Percentiles rank a stretch among this genome's conserved stretches.
Evolutionary conservation across 2,329 filamentous ascomycete genomes (phyloP).

Genomic region (Grosmannia serpens): DNA sequence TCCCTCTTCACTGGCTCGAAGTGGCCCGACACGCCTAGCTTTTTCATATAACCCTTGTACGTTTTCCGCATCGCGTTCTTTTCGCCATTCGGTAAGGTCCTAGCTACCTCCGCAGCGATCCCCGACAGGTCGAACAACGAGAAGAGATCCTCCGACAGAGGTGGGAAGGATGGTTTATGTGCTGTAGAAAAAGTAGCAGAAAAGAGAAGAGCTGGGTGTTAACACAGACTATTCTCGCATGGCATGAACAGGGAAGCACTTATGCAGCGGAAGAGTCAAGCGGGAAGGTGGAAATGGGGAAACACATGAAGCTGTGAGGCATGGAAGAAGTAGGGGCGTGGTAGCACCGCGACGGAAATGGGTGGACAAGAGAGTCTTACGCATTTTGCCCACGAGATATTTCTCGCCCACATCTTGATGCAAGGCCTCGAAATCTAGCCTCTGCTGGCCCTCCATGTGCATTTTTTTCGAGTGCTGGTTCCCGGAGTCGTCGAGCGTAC

Average conservation of each 20-base stretch:
- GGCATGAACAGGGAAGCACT: background rate
- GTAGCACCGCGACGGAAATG: background rate
- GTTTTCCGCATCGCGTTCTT: constrained; percentile 57
- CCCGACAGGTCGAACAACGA: constrained; percentile 42
- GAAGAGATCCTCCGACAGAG: constrained; percentile 45
- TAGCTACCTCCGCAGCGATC: constrained; percentile 50
- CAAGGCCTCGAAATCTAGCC: constrained; percentile 51
- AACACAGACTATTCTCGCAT: constrained; percentile 21
- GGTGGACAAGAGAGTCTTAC: constrained; percentile 33
- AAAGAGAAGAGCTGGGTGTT: constrained; percentile 23
- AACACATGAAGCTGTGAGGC: background rate
- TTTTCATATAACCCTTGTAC: constrained; percentile 58
- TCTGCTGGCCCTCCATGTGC: constrained; percentile 45
- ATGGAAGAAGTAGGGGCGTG: background rate
- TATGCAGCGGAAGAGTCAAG: background rate
- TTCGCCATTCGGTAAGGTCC: constrained; percentile 52
- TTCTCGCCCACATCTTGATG: constrained; percentile 56
- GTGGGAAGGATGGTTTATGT: constrained; percentile 35
- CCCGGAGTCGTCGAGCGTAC: constrained; percentile 42
- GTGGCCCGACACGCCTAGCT: constrained; percentile 47
- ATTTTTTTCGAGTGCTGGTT: constrained; percentile 49
- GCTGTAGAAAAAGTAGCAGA: constrained; percentile 22
- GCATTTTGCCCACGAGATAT: constrained; percentile 54
- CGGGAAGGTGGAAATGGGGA: background rate
- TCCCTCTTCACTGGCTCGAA: constrained; percentile 50